A percentile compares a stretch with the other conserved stretches of the same genome.
These are phyloP conservation scores for Penicillium concentricum DNA, from an alignment of 2,329 filamentous ascomycete species.

Conservation along the genomic window DNA sequence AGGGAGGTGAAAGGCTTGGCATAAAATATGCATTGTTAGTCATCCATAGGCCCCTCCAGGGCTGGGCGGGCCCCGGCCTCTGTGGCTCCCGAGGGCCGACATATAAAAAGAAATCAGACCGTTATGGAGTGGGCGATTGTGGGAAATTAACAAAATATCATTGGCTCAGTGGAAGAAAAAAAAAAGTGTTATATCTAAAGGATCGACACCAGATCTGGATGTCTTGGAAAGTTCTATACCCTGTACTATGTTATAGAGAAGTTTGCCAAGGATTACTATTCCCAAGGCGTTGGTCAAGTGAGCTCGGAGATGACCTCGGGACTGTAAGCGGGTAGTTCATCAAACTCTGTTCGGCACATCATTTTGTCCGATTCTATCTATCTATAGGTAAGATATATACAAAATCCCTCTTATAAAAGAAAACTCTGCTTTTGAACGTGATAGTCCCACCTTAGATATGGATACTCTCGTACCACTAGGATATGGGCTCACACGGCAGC, in stretches of 20 bases:
- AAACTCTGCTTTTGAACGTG: slow-evolving; percentile 5
- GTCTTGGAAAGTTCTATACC: no score
- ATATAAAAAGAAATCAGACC: no score
- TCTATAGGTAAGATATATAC: neutral
- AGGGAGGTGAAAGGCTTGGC: neutral
- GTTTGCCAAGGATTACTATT: neutral
- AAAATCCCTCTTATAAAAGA: neutral
- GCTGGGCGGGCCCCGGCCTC: no score
- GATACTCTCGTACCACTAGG: neutral
- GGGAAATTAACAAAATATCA: no score
- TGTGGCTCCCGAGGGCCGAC: no score
- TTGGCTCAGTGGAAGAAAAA: no score
- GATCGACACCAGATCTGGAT: no score
- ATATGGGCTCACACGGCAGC: neutral
- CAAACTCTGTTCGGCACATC: neutral
- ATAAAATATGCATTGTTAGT: slow-evolving; percentile 16
- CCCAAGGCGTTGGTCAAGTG: neutral
- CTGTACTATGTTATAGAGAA: neutral
- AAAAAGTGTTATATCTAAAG: no score
- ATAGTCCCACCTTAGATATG: neutral
- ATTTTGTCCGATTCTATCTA: neutral
- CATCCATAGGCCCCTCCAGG: neutral
- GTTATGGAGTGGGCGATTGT: no score
- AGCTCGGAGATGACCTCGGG: neutral
- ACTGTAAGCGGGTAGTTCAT: no score